Base-by-base conservation (phyloP, 176 grass and related monocot species). In the Avena sativa region DNA sequence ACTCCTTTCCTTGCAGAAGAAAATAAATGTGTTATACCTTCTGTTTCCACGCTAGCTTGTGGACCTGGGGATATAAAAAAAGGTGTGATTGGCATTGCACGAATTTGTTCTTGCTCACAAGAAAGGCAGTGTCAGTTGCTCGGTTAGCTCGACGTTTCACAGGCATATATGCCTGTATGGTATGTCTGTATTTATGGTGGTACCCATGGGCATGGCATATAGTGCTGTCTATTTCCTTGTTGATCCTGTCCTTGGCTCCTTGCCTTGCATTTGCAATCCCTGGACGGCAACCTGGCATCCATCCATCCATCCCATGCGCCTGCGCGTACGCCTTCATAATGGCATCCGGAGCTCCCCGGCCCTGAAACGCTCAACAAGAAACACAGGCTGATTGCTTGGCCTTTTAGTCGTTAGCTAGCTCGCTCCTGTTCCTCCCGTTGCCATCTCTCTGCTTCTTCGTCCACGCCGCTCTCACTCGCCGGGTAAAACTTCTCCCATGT, bases 231-330 rank as follows among this genome's bases (percentile, higher is more conserved):
- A 55, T 26, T 21, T 67, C 82, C 66, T 53, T 78, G 8, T 61
- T 80, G 87, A 75, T 84, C 71, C 26, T 13, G 87, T 80, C 82
- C 82, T 85, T 78, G 44, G 72, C 21, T 51, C 72, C 72, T 75
- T 74, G 71, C 72, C 72, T 75, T 74, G 71, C 52, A 78, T 78
- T 74, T 74, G 71, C 55, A 79, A 83, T 87, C 66, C 57, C 55
- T 85, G 56, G 76, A 23, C 12, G 34, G 77, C 58, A 80, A 81
- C 76, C 61, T 88, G 49, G 50, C 62, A 61, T 83, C 58, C 84
- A 74, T 60, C 40, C 26, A 67, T 48, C 65, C 71, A 48, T 53
- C 49, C 61, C 80, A 4, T 12, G 21, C 36, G 9, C 79, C 7
- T 11, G 32, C 36, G 14, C 79, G 48, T 48, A 62, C 47, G 74